Base-by-base conservation (phyloP, 1,139 yeast species). In the Pneumocystis sp. region DNA sequence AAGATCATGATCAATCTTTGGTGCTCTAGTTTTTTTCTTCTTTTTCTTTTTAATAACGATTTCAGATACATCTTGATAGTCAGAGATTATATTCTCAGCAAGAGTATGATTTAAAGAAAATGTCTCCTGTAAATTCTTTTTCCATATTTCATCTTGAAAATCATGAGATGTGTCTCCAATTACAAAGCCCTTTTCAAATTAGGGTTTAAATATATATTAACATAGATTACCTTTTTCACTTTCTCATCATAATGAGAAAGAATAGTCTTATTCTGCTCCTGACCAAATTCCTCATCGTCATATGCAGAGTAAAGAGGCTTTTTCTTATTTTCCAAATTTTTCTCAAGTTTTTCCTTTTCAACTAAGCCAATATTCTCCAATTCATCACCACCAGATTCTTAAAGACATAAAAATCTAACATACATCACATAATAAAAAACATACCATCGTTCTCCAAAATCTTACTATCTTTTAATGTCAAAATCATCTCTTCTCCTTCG, bases 391-490 rank as follows among this genome's bases (percentile, higher is more conserved):
- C 79, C 25, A 6, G 56, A 50, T 25, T 29, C 31, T 45, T 6
- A 25, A 50, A 50, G 12, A 50, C 10, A 25, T 45, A 7, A 50
- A 3, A 50, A 4, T 21, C 10, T 17, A 50, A 25, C 1, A 25
- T 29, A 25, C 10, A 50, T 17, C 1, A 50, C 15, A 25, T 7
- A 19, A 44, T 25, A 25, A 25, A 50, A 25, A 12, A 25, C 17
- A 50, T 25, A 50, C 57, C 81, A 44, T 77, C 81, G 1, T 81
- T 84, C 56, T 80, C 84, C 35, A 82, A 70, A 1, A 87, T 75
- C 6, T 78, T 77, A 0, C 77, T 73, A 68, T 89, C 96, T 66
- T 85, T 82, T 62, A 89, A 76, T 0, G 93, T 87, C 65, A 89
- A 76, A 1, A 87, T 78, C 0, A 83, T 82, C 29, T 82, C 83